Evolutionary conservation across 192 early-diverging fungal genomes (phyloP).

Genomic region (Podila clonocystis): DNA sequence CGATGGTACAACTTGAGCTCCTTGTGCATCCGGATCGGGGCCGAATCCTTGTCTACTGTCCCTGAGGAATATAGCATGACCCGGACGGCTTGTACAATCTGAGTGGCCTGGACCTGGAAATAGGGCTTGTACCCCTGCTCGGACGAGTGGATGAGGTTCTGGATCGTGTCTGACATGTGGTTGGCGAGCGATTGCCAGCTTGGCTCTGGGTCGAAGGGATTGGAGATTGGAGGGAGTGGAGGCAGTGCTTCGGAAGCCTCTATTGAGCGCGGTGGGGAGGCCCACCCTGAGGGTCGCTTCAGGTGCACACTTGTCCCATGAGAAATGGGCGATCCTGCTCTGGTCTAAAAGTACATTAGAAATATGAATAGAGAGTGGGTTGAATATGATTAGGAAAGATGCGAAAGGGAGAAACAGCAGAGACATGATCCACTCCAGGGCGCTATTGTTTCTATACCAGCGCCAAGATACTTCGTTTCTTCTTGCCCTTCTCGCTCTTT

Average conservation of each 20-base stretch:
- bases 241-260: not conserved
- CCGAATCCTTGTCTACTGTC: constrained; percentile 68
- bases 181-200: not conserved
- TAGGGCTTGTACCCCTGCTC: not conserved
- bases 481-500: too few relatives aligned
- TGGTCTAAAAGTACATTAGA: not conserved
- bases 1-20: constrained; percentile 72
- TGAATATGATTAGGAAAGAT: too few relatives aligned
- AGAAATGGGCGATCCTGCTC: not conserved
- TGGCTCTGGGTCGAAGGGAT: constrained; percentile 1
- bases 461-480: too few relatives aligned
- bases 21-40: constrained; percentile 65
- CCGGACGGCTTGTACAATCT: constrained; percentile 78
- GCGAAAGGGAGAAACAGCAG: too few relatives aligned
- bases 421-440: too few relatives aligned
- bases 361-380: not conserved
- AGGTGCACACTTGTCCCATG: not conserved
- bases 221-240: not conserved
- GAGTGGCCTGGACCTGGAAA: not conserved
- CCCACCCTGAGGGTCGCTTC: not conserved
- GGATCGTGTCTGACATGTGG: not conserved
- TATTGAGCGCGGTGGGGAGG: not conserved
- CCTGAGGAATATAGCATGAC: constrained; percentile 81
- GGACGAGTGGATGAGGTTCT: not conserved
- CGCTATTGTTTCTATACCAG: too few relatives aligned